A percentile compares a stretch with the other conserved stretches of the same genome.
These are phyloP conservation scores for Solidago caesia DNA, from an alignment of 129 eudicot species.

Conservation along the genomic window DNA sequence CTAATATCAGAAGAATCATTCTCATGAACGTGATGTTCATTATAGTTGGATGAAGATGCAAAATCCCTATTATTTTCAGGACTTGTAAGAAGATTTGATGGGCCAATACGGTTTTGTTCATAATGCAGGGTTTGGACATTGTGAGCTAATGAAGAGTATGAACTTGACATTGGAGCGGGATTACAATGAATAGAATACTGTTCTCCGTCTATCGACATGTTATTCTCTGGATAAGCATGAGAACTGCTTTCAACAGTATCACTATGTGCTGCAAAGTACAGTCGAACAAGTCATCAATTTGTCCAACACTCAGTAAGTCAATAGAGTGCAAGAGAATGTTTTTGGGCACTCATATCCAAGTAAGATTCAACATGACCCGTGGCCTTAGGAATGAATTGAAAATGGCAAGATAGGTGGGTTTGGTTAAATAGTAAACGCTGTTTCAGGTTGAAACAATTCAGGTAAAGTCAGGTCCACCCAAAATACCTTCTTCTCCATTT, in stretches of 20 bases:
- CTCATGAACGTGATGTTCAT: slow-evolving; percentile 35
- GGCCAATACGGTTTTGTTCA: slow-evolving; percentile 46
- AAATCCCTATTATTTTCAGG: slow-evolving; percentile 42
- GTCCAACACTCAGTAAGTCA: neutral
- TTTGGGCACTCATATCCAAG: neutral
- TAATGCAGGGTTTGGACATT: slow-evolving; percentile 34
- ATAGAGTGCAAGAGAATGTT: neutral
- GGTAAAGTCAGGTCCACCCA: too few relatives aligned
- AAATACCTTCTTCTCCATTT: too few relatives aligned
- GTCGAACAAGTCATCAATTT: neutral
- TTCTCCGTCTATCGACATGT: slow-evolving; percentile 37
- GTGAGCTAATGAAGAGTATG: slow-evolving; percentile 34
- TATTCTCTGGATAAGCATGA: slow-evolving; percentile 41
- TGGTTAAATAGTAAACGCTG: too few relatives aligned
- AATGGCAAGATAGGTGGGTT: too few relatives aligned
- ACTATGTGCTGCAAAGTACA: slow-evolving; percentile 36
- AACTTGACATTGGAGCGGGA: slow-evolving; percentile 39
- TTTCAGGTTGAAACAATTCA: too few relatives aligned
- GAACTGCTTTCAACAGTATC: slow-evolving; percentile 45
- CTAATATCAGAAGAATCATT: slow-evolving; percentile 36
- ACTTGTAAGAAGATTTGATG: slow-evolving; percentile 34
- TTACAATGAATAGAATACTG: slow-evolving; percentile 38
- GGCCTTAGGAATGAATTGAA: neutral
- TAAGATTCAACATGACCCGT: neutral
- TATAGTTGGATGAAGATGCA: slow-evolving; percentile 50